phyloP scores from a whole-genome alignment of 2,329 filamentous ascomycete species.

The Fusarium paranaense region DNA sequence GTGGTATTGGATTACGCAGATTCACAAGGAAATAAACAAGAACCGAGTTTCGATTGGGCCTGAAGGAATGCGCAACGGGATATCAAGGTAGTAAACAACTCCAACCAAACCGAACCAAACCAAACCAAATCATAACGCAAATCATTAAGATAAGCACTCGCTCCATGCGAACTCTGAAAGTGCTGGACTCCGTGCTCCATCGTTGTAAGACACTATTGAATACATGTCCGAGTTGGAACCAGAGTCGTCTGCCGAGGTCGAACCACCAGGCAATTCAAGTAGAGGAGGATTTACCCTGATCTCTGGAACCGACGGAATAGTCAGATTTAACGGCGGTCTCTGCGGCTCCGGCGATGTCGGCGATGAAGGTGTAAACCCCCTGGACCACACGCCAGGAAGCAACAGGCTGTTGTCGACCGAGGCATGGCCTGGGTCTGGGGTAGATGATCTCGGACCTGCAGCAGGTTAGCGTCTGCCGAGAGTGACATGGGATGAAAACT shows the following conservation, averaged over 20 bases:
- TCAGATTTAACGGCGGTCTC: not conserved
- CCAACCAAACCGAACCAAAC: not conserved
- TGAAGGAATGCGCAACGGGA: not conserved
- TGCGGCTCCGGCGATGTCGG: conserved; percentile 7
- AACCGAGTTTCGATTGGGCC: conserved; percentile 6
- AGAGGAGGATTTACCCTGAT: conserved; percentile 21
- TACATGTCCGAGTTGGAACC: conserved; percentile 27
- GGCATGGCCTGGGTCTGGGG: conserved; percentile 28
- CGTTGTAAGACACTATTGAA: conserved; percentile 24
- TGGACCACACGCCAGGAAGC: not conserved
- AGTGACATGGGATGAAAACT: conserved; percentile 7
- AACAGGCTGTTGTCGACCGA: not conserved
- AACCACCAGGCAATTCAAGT: conserved; percentile 10
- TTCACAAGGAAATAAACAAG: conserved; percentile 31
- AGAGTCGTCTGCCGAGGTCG: conserved; percentile 30
- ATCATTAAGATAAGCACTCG: not conserved
- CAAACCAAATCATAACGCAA: not conserved
- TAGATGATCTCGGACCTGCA: conserved; percentile 9
- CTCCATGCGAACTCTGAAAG: conserved; percentile 16
- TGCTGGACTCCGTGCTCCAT: conserved; percentile 23
- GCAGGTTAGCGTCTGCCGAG: not conserved
- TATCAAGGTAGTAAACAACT: conserved; percentile 3
- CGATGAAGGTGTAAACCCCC: conserved; percentile 3
- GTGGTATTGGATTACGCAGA: conserved; percentile 9
- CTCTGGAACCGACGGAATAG: conserved; percentile 17